Evolutionary conservation across 176 grass and related monocot species (phyloP), one percentile per base, ranked within the genome.

Genomic region (Phoenix dactylifera): DNA sequence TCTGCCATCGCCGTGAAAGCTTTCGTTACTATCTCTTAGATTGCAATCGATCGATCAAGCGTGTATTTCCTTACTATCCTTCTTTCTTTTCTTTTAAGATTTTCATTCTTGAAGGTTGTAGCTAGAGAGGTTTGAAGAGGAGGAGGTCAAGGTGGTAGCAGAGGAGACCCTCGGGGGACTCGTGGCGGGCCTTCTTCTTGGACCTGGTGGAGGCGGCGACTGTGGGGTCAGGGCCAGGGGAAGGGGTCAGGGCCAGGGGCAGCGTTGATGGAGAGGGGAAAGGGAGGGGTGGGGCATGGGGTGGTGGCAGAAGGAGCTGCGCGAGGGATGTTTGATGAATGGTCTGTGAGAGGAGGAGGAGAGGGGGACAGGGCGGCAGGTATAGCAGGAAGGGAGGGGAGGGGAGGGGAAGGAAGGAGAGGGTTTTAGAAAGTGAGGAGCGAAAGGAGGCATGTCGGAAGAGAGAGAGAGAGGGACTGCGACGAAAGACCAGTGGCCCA

Each of bases 151-250:
- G 92, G 1, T 77, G 49, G 64, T 49, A 77, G 66, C 62, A 82
- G 61, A 97, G 87, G 55, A 88, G 23, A 32, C 83, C 80, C 71
- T 81, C 81, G 7, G 92, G 81, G 16, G 83, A 80, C 0, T 90
- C 78, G 5, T 75, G 92, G 61, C 49, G 63, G 14, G 63, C 67
- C 60, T 67, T 65, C 50, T 64, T 68, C 73, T 28, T 66, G 60
- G 65, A 55, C 26, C 22, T 59, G 3, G 48, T 65, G 16, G 67
- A 59, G 14, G 17, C 10, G 15, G 50, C 1, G 23, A 23, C 52
- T 28, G 28, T 4, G 49, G 28, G 7, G 24, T 57, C 5, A 53
- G 57, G 17, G 26, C 12, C 1, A 32, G 59, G n/a, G 18, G 18
- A 53, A 16, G 52, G 48, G 16, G 15, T 65, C 25, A 61, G 67